These are phyloP conservation scores for Botryotinia convoluta DNA, from an alignment of 2,329 filamentous ascomycete species.

Conservation along the genomic window DNA sequence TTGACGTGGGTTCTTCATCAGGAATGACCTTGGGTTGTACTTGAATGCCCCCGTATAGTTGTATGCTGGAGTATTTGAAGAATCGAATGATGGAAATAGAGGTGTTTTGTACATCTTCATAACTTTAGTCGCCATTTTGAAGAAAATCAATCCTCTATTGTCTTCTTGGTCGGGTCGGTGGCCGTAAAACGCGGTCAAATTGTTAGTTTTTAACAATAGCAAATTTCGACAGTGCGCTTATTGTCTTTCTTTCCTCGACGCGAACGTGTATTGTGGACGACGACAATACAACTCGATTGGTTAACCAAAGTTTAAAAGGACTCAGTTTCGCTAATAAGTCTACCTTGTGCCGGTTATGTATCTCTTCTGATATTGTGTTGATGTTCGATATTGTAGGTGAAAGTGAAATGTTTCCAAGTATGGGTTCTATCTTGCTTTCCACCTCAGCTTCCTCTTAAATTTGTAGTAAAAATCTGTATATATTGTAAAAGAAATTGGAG, in stretches of 20 bases:
- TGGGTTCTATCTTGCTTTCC: conserved; percentile 8
- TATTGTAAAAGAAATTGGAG: conserved; percentile 32
- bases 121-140: conserved; percentile 17
- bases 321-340: background rate
- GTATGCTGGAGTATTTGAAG: background rate
- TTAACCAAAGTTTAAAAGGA: background rate
- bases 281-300: background rate
- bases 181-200: background rate
- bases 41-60: background rate
- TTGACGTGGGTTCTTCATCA: background rate
- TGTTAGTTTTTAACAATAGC: background rate
- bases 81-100: background rate
- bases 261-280: background rate
- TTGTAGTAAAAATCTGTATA: conserved; percentile 25
- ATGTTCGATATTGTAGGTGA: background rate
- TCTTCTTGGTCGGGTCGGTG: background rate
- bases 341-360: background rate
- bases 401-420: conserved; percentile 10
- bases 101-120: conserved; percentile 4
- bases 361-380: background rate
- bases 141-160: background rate
- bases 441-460: conserved; percentile 16
- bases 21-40: conserved; percentile 10
- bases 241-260: background rate
- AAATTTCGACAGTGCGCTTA: background rate